Conservation (phyloP, 2,329 filamentous ascomycete genomes). For the Epicoccum sorghinum region DNA sequence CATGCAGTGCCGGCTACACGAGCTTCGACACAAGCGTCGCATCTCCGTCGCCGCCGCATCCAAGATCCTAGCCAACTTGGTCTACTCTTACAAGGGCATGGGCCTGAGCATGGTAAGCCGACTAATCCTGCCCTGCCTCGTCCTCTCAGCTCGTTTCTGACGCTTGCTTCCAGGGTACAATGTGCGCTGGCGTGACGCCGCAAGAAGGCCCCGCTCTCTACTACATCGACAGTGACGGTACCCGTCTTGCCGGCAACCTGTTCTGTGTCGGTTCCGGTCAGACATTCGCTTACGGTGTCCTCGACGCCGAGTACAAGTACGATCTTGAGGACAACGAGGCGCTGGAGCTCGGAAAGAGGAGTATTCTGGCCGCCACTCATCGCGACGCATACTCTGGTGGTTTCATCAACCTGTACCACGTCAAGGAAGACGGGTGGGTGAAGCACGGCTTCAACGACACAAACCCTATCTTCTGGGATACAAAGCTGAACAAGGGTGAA, state of each 20-base stretch:
- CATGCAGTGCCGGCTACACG: slow-evolving; percentile 98
- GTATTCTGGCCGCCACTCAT: slow-evolving; percentile 95
- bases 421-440: slow-evolving; percentile 98
- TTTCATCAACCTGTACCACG: slow-evolving; percentile 98
- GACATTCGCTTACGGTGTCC: slow-evolving; percentile 97
- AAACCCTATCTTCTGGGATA: slow-evolving; percentile 99
- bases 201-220: slow-evolving; percentile 97
- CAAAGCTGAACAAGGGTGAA: slow-evolving; percentile 97
- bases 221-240: slow-evolving; percentile 98
- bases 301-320: slow-evolving; percentile 94
- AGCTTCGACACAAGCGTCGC: slow-evolving; percentile 98
- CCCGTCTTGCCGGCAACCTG: slow-evolving; percentile 87
- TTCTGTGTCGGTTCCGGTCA: slow-evolving; percentile 99
- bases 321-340: slow-evolving; percentile 87
- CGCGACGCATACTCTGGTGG: slow-evolving; percentile 98
- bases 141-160: slow-evolving; percentile 9
- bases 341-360: slow-evolving; percentile 85
- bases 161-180: slow-evolving; percentile 68
- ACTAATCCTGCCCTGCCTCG: too few species aligned
- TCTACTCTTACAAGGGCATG: slow-evolving; percentile 99
- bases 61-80: slow-evolving; percentile 98
- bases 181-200: slow-evolving; percentile 96
- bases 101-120: slow-evolving; percentile 80
- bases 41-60: slow-evolving; percentile 96
- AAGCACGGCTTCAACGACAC: slow-evolving; percentile 98